Conservation (phyloP, 2,329 filamentous ascomycete species). For the Achaetomium macrosporum region DNA sequence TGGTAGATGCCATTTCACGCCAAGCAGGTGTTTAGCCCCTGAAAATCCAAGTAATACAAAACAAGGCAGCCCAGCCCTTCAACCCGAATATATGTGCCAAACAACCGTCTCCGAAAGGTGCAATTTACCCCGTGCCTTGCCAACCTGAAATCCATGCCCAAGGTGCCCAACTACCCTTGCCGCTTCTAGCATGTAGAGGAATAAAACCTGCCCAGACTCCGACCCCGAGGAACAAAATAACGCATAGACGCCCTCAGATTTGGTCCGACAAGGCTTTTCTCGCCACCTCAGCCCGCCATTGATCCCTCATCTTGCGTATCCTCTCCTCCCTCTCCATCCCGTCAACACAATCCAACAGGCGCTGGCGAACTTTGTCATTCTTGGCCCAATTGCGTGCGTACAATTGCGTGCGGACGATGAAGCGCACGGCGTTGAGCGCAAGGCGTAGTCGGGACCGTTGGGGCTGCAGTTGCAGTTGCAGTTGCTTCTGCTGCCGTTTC, state of each 20-base stretch:
- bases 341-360: slow-evolving; percentile 45
- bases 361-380: slow-evolving; percentile 45
- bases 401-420: slow-evolving; percentile 47
- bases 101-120: too few species aligned
- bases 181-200: too few species aligned
- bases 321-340: slow-evolving; percentile 41
- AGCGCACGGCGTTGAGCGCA: slow-evolving; percentile 44
- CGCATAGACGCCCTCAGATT: too few species aligned
- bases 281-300: slow-evolving; percentile 25
- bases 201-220: too few species aligned
- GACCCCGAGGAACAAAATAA: background rate
- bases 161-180: too few species aligned
- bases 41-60: too few species aligned
- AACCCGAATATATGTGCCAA: too few species aligned
- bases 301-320: slow-evolving; percentile 36
- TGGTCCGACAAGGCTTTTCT: background rate
- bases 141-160: too few species aligned
- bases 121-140: too few species aligned
- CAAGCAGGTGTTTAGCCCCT: too few species aligned
- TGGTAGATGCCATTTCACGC: too few species aligned
- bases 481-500: slow-evolving; percentile 10
- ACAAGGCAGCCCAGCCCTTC: too few species aligned
- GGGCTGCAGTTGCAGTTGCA: background rate
- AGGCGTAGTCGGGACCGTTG: slow-evolving; percentile 34
- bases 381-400: slow-evolving; percentile 44